Evolutionary conservation across 2,329 filamentous ascomycete species (phyloP), one percentile per base, ranked within the genome.

Genomic region (Remersonia thermophila): DNA sequence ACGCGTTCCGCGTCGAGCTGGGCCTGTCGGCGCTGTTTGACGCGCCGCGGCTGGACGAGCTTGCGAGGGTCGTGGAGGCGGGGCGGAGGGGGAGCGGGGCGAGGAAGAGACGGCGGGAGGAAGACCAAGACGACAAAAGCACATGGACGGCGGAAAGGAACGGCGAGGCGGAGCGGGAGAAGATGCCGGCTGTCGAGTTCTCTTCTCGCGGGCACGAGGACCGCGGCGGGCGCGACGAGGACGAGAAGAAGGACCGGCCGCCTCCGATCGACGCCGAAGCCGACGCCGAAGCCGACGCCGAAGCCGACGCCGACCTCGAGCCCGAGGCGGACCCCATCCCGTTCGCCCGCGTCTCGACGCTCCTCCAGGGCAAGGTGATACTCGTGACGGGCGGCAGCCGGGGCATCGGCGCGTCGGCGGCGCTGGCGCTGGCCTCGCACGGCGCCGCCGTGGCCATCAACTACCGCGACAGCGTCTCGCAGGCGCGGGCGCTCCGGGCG

Each of bases 391-490:
- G 35, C 23, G 35, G 35, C 35, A 37, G 35, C 30, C 35, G 35
- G 14, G 35, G 35, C 30, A 37, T 37, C 17, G 35, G 35, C 12
- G 20, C 33, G 4, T 14, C 29, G 9, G 33, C 30, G 9, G 23
- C 35, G 23, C 13, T 37, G 30, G 17, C 33, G 17, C 20, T 37
- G n/a, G 30, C 35, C 3, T 29, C 32, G 35, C 35, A 37, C n/a
- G 35, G 35, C 15, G 35, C 35, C 14, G 33, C 32, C 30, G 35
- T 37, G 3, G 35, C 35, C 25, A 37, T 37, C 35, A 37, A 37
- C 35, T 37, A 32, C 35, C 35, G 35, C 8, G 35, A 37, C 30
- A 37, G 30, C 35, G 30, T 28, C 17, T 15, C 17, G 7, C 35
- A 37, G 26, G 35, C 30, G 15, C 12, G 32, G 14, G n/a, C 12